These are phyloP conservation scores for Glycyrrhiza uralensis DNA, from an alignment of 306 rosid genomes.

Conservation along the genomic window DNA sequence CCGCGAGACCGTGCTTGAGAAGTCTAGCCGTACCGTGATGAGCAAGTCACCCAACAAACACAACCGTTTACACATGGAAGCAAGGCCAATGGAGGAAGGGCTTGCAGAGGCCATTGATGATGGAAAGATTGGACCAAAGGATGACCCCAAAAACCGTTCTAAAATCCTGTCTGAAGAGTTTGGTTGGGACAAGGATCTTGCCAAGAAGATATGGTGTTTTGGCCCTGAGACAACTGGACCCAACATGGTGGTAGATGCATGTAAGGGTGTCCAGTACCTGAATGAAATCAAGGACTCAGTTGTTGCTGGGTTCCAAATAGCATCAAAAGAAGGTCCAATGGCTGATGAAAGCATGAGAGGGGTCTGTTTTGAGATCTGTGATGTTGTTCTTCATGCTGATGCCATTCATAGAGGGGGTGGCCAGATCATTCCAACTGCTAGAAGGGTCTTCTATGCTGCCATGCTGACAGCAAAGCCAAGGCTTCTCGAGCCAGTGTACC, in stretches of 20 bases:
- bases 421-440: slow-evolving; percentile 78
- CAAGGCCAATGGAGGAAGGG: slow-evolving; percentile 53
- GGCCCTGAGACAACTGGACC: slow-evolving; percentile 85
- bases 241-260: slow-evolving; percentile 85
- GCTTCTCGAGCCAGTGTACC: slow-evolving; percentile 77
- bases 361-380: slow-evolving; percentile 67
- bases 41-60: slow-evolving; percentile 95
- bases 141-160: slow-evolving; percentile 67
- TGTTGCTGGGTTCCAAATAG: slow-evolving; percentile 81
- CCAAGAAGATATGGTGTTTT: slow-evolving; percentile 87
- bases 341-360: slow-evolving; percentile 79
- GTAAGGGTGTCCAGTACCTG: slow-evolving; percentile 80
- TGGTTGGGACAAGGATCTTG: slow-evolving; percentile 84
- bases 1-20: slow-evolving; percentile 84
- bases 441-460: slow-evolving; percentile 73
- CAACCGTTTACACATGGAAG: slow-evolving; percentile 89
- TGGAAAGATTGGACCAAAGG: slow-evolving; percentile 75
- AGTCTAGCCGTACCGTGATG: slow-evolving; percentile 72
- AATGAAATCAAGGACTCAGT: slow-evolving; percentile 85
- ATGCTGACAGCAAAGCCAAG: slow-evolving; percentile 73
- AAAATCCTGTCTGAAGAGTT: slow-evolving; percentile 57
- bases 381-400: slow-evolving; percentile 76
- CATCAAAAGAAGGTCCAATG: slow-evolving; percentile 81
- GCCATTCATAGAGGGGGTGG: slow-evolving; percentile 90
- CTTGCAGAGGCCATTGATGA: slow-evolving; percentile 79